Evolutionary conservation across 805 yeast genomes (phyloP), one percentile per base, ranked within the genome.

Genomic region (Candida golubevii): DNA sequence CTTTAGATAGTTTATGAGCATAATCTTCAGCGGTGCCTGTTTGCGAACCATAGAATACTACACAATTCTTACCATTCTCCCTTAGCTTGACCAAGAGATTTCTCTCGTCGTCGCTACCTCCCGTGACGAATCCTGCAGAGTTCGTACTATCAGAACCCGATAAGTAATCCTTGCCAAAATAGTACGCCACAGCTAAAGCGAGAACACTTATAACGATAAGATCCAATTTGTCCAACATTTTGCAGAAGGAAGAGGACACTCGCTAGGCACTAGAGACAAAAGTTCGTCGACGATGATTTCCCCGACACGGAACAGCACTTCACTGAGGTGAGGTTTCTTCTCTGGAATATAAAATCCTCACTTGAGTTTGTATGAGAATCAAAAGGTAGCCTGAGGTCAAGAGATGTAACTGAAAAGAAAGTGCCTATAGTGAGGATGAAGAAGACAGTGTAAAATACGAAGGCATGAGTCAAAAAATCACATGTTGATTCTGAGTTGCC

Each of bases 21-120:
- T 89, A 91, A 60, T 93, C 99, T 68, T 93, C 99, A 36, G 98
- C 96, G 13, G 99, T 93, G 51, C 99, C 99, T 6, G 99, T 93
- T 68, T 93, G 99, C 11, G 98, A 90, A 13, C 96, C 98, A 62
- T 77, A 93, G 48, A 93, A 77, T 3, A 93, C 83, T 36, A 89
- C 70, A 32, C 86, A 84, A 51, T 85, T 83, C 67, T 91, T 90
- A 49, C 78, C 75, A 56, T 82, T 81, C 33, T 70, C 69, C 40
- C 70, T 69, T 54, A 91, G 62, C 3, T 77, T 78, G 45, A 78
- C 79, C 8, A 76, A 70, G 36, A 85, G 65, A 60, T 82, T 82
- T 58, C 88, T 71, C n/a, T 38, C 48, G 14, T 67, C 67, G 8
- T 73, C 69, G 26, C 39, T 50, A 2, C 65, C 52, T 5, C 54